Evolutionary conservation across 2,329 filamentous ascomycete genomes (phyloP).

Genomic region (Colletotrichum siamense): DNA sequence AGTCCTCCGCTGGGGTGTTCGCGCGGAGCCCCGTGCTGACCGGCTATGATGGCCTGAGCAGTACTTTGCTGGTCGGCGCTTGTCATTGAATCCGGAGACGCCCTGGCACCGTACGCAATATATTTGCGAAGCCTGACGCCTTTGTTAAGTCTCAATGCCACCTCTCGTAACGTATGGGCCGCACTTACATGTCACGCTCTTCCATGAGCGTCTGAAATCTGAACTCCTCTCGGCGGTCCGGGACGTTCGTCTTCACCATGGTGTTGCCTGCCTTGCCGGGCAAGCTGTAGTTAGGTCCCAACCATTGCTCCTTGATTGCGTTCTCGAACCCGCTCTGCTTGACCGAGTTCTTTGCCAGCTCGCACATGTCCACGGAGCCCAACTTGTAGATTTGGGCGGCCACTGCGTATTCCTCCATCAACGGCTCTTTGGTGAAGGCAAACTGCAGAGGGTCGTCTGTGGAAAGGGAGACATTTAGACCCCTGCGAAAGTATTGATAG

Average conservation of each 20-base stretch:
- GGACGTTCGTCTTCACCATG: constrained; percentile 96
- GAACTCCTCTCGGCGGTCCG: constrained; percentile 89
- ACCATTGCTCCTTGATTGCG: constrained; percentile 88
- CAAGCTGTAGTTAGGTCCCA: constrained; percentile 78
- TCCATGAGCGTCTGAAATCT: constrained; percentile 84
- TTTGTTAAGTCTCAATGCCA: neutral
- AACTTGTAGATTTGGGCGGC: constrained; percentile 99
- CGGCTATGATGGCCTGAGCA: constrained; percentile 1
- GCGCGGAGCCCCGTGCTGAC: neutral
- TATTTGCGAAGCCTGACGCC: constrained; percentile 13
- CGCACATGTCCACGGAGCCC: constrained; percentile 97
- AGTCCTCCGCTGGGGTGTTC: neutral
- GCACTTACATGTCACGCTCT: constrained; percentile 81
- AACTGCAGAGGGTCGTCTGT: constrained; percentile 98
- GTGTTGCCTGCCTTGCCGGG: constrained; percentile 86
- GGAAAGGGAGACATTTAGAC: constrained; percentile 92
- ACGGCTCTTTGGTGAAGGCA: constrained; percentile 95
- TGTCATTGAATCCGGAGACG: neutral
- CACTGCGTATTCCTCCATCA: constrained; percentile 98
- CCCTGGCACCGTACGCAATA: constrained; percentile 3
- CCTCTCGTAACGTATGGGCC: neutral
- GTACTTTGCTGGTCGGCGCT: constrained; percentile 2
- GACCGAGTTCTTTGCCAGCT: constrained; percentile 95
- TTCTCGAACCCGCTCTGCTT: constrained; percentile 93
- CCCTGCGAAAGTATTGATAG: constrained; percentile 92